These are phyloP conservation scores for Phytopythium chamaehyphon DNA, from an alignment of 352 stramenopile species.

Conservation along the genomic window DNA sequence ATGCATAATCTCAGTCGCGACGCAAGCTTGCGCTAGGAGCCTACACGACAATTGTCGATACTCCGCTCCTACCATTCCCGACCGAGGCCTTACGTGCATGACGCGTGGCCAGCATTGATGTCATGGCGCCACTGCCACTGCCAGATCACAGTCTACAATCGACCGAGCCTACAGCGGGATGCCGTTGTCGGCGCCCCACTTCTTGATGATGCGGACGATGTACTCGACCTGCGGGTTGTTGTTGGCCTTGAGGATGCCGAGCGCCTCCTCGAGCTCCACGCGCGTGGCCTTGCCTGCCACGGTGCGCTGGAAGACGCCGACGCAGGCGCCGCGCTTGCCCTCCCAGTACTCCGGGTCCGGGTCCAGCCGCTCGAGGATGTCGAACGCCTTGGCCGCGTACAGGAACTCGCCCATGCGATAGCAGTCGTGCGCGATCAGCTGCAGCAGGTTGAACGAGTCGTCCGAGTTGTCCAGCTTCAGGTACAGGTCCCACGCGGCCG, in stretches of 20 bases:
- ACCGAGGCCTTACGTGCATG: too few relatives aligned
- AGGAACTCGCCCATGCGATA: slow-evolving; percentile 97
- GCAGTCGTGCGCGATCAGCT: slow-evolving; percentile 96
- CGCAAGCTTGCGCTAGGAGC: too few relatives aligned
- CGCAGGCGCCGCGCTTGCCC: slow-evolving; percentile 93
- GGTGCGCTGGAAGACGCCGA: slow-evolving; percentile 94
- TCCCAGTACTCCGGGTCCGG: slow-evolving; percentile 96
- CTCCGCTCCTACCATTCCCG: too few relatives aligned
- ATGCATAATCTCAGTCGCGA: too few relatives aligned
- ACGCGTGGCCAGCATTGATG: neutral
- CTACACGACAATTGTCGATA: too few relatives aligned
- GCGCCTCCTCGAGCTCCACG: slow-evolving; percentile 88
- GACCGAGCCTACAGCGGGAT: slow-evolving; percentile 73
- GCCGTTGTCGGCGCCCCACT: slow-evolving; percentile 91
- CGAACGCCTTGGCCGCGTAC: slow-evolving; percentile 93
- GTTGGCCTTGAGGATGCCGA: slow-evolving; percentile 92
- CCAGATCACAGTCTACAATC: too few relatives aligned
- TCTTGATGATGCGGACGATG: slow-evolving; percentile 95
- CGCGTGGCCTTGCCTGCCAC: slow-evolving; percentile 89
- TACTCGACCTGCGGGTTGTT: slow-evolving; percentile 95
- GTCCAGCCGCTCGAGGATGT: slow-evolving; percentile 93
- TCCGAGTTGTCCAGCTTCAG: slow-evolving; percentile 95
- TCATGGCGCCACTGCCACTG: too few relatives aligned
- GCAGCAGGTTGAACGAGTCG: slow-evolving; percentile 94
- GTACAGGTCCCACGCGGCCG: slow-evolving; percentile 95